These are phyloP conservation scores for Pichia sp. DNA, from an alignment of 1,139 yeast species.

Conservation along the genomic window DNA sequence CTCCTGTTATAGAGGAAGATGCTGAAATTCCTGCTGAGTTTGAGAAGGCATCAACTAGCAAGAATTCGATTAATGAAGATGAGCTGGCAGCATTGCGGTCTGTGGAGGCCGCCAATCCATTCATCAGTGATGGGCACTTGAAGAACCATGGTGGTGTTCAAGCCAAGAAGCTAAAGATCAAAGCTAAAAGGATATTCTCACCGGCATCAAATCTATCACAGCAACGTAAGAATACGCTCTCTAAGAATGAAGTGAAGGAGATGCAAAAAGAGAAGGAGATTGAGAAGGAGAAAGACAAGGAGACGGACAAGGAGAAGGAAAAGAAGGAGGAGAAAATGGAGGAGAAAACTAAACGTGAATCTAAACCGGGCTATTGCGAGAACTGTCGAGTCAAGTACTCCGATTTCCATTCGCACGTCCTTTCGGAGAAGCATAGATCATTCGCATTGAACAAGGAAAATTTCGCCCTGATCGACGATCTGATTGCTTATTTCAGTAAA, in stretches of 20 bases:
- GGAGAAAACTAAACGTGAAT: constrained; percentile 15
- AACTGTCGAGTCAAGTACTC: constrained; percentile 87
- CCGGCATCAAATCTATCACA: neutral
- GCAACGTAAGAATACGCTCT: neutral
- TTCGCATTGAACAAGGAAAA: constrained; percentile 72
- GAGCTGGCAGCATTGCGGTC: constrained; percentile 15
- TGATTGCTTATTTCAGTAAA: constrained; percentile 28
- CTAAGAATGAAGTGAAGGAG: neutral
- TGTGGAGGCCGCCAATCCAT: constrained; percentile 15
- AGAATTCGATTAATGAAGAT: constrained; percentile 7
- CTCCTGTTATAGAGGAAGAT: neutral
- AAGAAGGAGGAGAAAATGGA: constrained; percentile 13
- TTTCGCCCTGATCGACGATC: constrained; percentile 69
- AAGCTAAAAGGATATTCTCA: neutral
- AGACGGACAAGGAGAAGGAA: constrained; percentile 5
- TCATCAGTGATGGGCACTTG: constrained; percentile 7
- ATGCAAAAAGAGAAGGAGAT: constrained; percentile 29
- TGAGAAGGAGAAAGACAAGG: constrained; percentile 2
- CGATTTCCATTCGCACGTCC: constrained; percentile 69
- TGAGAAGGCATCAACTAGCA: neutral
- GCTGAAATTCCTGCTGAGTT: neutral
- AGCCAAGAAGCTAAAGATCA: neutral
- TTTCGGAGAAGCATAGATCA: constrained; percentile 63
- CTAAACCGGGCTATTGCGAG: constrained; percentile 72
- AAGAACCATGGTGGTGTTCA: constrained; percentile 42